Evolutionary conservation across 2,329 filamentous ascomycete genomes (phyloP).

Genomic region (Dactylellina cionopaga): DNA sequence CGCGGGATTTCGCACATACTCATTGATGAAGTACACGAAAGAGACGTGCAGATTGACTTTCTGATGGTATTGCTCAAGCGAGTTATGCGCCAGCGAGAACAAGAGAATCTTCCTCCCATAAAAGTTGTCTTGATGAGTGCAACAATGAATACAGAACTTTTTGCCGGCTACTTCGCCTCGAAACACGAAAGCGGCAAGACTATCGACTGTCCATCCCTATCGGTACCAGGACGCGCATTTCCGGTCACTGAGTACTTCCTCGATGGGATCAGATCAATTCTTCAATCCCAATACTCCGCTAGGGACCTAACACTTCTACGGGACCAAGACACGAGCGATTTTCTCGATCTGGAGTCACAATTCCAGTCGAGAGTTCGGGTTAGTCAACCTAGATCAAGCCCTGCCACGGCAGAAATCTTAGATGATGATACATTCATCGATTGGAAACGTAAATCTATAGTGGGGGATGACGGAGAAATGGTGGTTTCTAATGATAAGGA

Average conservation of each 20-base stretch:
- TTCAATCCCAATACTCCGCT: slow-evolving; percentile 56
- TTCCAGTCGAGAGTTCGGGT: background rate
- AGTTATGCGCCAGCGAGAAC: slow-evolving; percentile 59
- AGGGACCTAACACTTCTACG: slow-evolving; percentile 54
- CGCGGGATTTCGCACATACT: slow-evolving; percentile 64
- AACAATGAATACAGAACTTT: slow-evolving; percentile 63
- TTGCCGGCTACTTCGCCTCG: slow-evolving; percentile 63
- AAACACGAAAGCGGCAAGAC: slow-evolving; percentile 57
- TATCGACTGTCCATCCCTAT: slow-evolving; percentile 61
- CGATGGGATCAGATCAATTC: slow-evolving; percentile 60
- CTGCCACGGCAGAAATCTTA: slow-evolving; percentile 17
- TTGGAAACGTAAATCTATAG: slow-evolving; percentile 60
- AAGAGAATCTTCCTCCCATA: slow-evolving; percentile 59
- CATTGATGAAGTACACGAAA: slow-evolving; percentile 67
- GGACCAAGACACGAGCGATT: slow-evolving; percentile 57
- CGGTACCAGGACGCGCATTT: slow-evolving; percentile 63
- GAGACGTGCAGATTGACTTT: slow-evolving; percentile 63
- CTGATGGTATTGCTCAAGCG: slow-evolving; percentile 64
- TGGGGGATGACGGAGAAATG: slow-evolving; percentile 56
- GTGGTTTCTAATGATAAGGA: slow-evolving; percentile 58
- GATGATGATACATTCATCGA: slow-evolving; percentile 59
- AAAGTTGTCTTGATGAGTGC: slow-evolving; percentile 66
- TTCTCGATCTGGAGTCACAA: slow-evolving; percentile 55
- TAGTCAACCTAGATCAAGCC: background rate
- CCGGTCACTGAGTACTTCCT: slow-evolving; percentile 63